Evolutionary conservation across 2,329 filamentous ascomycete genomes (phyloP).

Genomic region (Neofusicoccum cordaticola): DNA sequence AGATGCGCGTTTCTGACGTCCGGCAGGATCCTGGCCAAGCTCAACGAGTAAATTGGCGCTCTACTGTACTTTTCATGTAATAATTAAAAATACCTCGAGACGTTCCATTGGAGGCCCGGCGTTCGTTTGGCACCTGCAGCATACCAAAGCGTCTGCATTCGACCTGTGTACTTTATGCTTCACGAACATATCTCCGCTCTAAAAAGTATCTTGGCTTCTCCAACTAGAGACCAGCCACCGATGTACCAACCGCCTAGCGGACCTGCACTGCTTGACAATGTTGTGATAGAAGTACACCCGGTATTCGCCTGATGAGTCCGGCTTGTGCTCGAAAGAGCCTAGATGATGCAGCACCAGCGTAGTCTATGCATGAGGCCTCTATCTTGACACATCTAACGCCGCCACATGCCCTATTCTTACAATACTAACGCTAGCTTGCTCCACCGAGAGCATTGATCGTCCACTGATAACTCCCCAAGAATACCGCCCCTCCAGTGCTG

Average conservation of each 20-base stretch:
- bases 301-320: too few species aligned
- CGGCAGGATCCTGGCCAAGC: conserved; percentile 89
- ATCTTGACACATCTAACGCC: neutral
- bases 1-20: conserved; percentile 10
- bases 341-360: too few species aligned
- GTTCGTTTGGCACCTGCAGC: conserved; percentile 17
- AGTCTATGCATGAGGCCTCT: neutral
- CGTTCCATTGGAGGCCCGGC: conserved; percentile 16
- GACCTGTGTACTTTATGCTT: conserved; percentile 11
- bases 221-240: neutral
- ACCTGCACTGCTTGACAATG: neutral
- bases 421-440: conserved; percentile 13
- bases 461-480: conserved; percentile 91
- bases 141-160: conserved; percentile 12
- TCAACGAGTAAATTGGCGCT: conserved; percentile 74
- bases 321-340: too few species aligned
- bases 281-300: neutral
- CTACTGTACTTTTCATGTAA: conserved; percentile 16
- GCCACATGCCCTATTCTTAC: conserved; percentile 7
- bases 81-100: conserved; percentile 16
- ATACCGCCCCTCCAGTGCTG: conserved; percentile 88
- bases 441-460: conserved; percentile 70
- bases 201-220: neutral
- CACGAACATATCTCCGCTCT: conserved; percentile 16
- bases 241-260: neutral